phyloP scores from a whole-genome alignment of 495 filamentous ascomycete species.

The Aspergillus heteromorphus region DNA sequence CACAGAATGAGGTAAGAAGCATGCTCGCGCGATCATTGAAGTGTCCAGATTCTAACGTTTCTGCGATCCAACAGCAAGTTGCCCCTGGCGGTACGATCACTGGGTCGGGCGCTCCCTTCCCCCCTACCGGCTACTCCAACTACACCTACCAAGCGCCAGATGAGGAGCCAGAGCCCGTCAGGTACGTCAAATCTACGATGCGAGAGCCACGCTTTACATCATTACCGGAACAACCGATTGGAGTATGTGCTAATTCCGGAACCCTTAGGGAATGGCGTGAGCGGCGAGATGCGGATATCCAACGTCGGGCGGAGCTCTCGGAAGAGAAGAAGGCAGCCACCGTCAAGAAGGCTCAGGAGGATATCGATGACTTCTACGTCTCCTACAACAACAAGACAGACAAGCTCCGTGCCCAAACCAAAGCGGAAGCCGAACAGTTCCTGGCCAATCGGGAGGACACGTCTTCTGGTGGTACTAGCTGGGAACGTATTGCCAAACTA shows the following conservation, averaged over 20 bases:
- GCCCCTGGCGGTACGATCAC: slow-evolving; percentile 88
- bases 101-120: slow-evolving; percentile 68
- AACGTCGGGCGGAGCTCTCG: slow-evolving; percentile 72
- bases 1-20: slow-evolving; percentile 66
- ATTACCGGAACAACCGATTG: too few relatives aligned
- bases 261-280: slow-evolving; percentile 81
- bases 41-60: slow-evolving; percentile 18
- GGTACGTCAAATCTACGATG: slow-evolving; percentile 39
- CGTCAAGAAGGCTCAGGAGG: slow-evolving; percentile 74
- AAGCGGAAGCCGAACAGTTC: slow-evolving; percentile 92
- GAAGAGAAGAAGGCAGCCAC: slow-evolving; percentile 73
- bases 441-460: slow-evolving; percentile 84
- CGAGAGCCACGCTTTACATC: too few relatives aligned
- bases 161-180: slow-evolving; percentile 82
- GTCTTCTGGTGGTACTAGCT: slow-evolving; percentile 87
- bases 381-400: slow-evolving; percentile 98
- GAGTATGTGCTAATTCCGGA: neutral
- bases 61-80: slow-evolving; percentile 54
- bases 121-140: slow-evolving; percentile 50
- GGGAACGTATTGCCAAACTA: slow-evolving; percentile 95
- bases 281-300: slow-evolving; percentile 69
- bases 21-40: neutral
- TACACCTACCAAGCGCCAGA: slow-evolving; percentile 50
- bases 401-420: slow-evolving; percentile 77
- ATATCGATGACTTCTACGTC: slow-evolving; percentile 98